Conservation (phyloP, 306 rosid species). For the Argentina anserina region DNA sequence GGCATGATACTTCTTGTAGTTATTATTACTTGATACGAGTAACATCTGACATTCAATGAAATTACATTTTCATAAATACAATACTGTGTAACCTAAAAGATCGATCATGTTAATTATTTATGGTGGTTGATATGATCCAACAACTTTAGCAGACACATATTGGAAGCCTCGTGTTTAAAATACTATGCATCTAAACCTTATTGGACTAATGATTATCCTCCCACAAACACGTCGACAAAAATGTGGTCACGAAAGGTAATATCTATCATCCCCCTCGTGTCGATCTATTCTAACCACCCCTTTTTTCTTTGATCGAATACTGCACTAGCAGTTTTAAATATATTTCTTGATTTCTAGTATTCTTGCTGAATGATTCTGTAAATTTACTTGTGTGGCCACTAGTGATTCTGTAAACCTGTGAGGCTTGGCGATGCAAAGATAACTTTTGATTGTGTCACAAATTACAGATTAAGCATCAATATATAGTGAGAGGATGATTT, state of each 20-base stretch:
- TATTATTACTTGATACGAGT: no score
- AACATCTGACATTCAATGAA: no score
- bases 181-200: not conserved
- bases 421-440: slow-evolving; percentile 15
- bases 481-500: not conserved
- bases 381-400: not conserved
- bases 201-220: slow-evolving; percentile 19
- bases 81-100: no score
- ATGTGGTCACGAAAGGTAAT: not conserved
- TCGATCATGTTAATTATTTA: not conserved
- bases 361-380: not conserved
- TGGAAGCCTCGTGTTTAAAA: not conserved
- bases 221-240: slow-evolving; percentile 16
- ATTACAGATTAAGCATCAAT: slow-evolving; percentile 13
- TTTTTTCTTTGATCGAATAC: not conserved
- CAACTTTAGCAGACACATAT: slow-evolving; percentile 13
- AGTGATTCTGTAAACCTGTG: slow-evolving; percentile 7
- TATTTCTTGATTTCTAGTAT: not conserved
- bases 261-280: not conserved
- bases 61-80: no score
- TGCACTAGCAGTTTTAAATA: not conserved
- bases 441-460: slow-evolving; percentile 15
- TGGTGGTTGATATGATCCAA: slow-evolving; percentile 2
- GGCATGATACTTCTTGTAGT: no score
- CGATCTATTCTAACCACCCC: not conserved